Percentiles rank a stretch among this genome's conserved stretches.
phyloP scores from a whole-genome alignment of 2,329 filamentous ascomycete species.

The Huntiella omanensis region DNA sequence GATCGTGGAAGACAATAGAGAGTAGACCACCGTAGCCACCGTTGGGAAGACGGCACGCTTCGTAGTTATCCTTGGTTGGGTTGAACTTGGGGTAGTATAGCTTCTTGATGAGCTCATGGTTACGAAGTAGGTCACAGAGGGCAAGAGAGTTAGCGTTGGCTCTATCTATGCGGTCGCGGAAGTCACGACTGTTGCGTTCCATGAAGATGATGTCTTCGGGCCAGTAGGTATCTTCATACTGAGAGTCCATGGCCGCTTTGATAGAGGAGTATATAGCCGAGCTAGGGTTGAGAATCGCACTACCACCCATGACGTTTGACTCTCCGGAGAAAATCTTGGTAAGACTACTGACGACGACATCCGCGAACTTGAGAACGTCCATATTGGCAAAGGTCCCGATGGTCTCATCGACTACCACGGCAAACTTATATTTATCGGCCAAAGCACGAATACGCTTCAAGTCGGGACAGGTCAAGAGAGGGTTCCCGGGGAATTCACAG shows the following conservation, averaged over 20 bases:
- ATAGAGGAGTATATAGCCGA: conserved; percentile 50
- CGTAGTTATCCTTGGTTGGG: conserved; percentile 52
- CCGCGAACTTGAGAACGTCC: conserved; percentile 73
- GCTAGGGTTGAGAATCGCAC: conserved; percentile 43
- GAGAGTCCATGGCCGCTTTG: conserved; percentile 42
- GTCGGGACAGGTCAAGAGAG: conserved; percentile 69
- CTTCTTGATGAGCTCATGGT: conserved; percentile 45
- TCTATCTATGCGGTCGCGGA: conserved; percentile 60
- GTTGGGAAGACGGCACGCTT: conserved; percentile 50
- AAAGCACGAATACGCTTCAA: conserved; percentile 61
- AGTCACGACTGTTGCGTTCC: conserved; percentile 90
- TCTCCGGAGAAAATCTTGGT: conserved; percentile 97
- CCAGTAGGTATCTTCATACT: conserved; percentile 86
- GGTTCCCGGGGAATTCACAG: conserved; percentile 90
- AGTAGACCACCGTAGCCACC: conserved; percentile 84
- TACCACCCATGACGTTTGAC: conserved; percentile 95
- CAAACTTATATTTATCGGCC: conserved; percentile 72
- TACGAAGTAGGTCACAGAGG: conserved; percentile 52
- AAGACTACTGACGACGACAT: conserved; percentile 83
- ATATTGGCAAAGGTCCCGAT: conserved; percentile 94
- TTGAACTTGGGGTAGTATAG: conserved; percentile 78
- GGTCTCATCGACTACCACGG: conserved; percentile 84
- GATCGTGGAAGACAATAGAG: conserved; percentile 59
- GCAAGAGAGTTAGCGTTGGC: conserved; percentile 75
- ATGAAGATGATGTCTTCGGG: conserved; percentile 86